phyloP scores from a whole-genome alignment of 257 asterid species.

The Solanum tarijense region DNA sequence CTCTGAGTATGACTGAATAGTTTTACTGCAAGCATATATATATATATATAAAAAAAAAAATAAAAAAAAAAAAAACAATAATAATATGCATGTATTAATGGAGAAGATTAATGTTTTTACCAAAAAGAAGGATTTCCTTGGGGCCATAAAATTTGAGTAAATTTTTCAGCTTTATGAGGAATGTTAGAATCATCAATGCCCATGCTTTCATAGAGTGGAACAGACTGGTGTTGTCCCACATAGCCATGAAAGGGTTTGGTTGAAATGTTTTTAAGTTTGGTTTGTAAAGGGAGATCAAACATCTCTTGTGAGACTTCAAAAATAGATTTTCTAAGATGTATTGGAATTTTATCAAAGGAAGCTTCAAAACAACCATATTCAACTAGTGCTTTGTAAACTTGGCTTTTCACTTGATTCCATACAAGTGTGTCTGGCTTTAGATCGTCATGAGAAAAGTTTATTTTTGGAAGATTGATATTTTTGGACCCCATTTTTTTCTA shows the following conservation, averaged over 20 bases:
- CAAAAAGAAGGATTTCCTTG: constrained; percentile 28
- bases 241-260: constrained; percentile 48
- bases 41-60: background rate
- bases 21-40: constrained; percentile 17
- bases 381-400: too few species aligned
- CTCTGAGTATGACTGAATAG: constrained; percentile 15
- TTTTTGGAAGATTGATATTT: too few species aligned
- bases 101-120: constrained; percentile 3
- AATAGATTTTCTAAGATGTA: too few species aligned
- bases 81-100: background rate
- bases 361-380: too few species aligned
- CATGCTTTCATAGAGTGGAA: constrained; percentile 51
- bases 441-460: too few species aligned
- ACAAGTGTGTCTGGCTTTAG: too few species aligned
- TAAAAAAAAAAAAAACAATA: background rate
- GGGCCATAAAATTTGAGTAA: constrained; percentile 37
- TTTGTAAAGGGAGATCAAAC: constrained; percentile 42
- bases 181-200: constrained; percentile 30
- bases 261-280: constrained; percentile 30
- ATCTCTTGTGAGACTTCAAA: constrained; percentile 16
- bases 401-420: too few species aligned
- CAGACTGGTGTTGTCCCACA: constrained; percentile 30
- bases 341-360: too few species aligned
- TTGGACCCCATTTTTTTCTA: too few species aligned
- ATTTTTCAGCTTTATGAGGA: constrained; percentile 9